Evolutionary conservation across 345 rosid species (phyloP).

Genomic region (Toxicodendron radicans): DNA sequence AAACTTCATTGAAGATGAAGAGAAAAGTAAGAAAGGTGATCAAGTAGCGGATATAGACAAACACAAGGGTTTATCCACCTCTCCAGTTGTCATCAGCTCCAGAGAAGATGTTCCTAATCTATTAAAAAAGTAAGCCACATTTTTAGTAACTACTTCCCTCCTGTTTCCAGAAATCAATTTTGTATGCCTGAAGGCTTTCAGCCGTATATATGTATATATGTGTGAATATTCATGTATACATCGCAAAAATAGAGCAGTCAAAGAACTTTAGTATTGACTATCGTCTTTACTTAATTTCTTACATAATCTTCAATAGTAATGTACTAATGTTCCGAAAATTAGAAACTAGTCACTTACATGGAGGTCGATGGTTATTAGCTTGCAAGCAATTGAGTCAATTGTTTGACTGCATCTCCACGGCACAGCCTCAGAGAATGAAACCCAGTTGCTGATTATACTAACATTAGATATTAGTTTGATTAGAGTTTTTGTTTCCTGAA

Average conservation of each 20-base stretch:
- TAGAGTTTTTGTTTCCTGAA: background rate
- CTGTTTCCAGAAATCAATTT: background rate
- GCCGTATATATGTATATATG: background rate
- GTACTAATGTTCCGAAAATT: background rate
- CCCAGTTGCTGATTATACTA: background rate
- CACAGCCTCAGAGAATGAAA: background rate
- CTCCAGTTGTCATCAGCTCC: slow-evolving; percentile 37
- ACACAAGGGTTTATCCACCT: slow-evolving; percentile 29
- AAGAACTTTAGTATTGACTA: background rate
- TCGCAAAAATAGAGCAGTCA: background rate
- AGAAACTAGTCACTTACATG: background rate
- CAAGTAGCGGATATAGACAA: slow-evolving; percentile 17
- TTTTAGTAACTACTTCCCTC: background rate
- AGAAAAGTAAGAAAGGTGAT: slow-evolving; percentile 18
- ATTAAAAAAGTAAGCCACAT: slow-evolving; percentile 31
- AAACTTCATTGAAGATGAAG: slow-evolving; percentile 18
- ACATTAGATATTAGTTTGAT: background rate
- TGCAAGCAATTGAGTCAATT: no score
- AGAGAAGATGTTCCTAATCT: slow-evolving; percentile 28
- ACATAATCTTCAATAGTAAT: background rate
- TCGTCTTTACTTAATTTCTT: background rate
- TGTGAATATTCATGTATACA: background rate
- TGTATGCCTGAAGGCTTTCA: background rate
- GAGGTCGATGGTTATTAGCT: background rate
- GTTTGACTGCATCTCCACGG: no score